These are phyloP conservation scores for Postia placenta DNA, from an alignment of 768 basidiomycete genomes.

Conservation along the genomic window DNA sequence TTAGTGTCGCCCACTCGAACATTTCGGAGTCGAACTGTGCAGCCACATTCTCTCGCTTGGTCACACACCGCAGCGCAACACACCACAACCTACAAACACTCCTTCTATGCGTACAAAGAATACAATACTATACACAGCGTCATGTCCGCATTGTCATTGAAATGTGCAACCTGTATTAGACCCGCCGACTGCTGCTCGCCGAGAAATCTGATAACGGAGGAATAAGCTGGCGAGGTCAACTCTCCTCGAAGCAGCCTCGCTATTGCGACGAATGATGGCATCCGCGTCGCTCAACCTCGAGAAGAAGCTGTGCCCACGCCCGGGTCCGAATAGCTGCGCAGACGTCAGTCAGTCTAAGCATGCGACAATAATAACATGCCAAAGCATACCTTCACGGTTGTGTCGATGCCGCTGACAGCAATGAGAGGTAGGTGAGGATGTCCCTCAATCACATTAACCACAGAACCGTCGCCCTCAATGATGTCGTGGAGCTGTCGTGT, in stretches of 20 bases:
- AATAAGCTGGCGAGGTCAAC: slow-evolving; percentile 25
- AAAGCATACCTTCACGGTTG: slow-evolving; percentile 65
- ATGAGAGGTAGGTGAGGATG: slow-evolving; percentile 74
- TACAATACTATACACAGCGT: neutral
- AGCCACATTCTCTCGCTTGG: neutral
- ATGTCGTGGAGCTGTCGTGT: slow-evolving; percentile 63
- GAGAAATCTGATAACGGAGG: slow-evolving; percentile 21
- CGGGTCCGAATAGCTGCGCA: slow-evolving; percentile 60
- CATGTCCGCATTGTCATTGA: neutral
- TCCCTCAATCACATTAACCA: slow-evolving; percentile 85
- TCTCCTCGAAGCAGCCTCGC: slow-evolving; percentile 26
- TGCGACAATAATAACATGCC: neutral
- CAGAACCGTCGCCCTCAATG: slow-evolving; percentile 73
- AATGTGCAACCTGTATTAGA: neutral
- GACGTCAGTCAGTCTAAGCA: neutral
- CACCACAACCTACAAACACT: neutral
- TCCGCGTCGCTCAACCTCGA: slow-evolving; percentile 49
- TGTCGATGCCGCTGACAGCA: slow-evolving; percentile 86
- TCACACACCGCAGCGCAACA: neutral
- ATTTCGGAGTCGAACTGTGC: neutral
- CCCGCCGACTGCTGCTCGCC: slow-evolving; percentile 4
- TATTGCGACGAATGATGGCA: slow-evolving; percentile 53
- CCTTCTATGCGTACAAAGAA: neutral
- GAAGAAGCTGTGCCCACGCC: slow-evolving; percentile 38
- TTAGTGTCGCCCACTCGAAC: neutral